Conservation (phyloP, 2,329 filamentous ascomycete species). For the Fusarium pseudocircinatum region DNA sequence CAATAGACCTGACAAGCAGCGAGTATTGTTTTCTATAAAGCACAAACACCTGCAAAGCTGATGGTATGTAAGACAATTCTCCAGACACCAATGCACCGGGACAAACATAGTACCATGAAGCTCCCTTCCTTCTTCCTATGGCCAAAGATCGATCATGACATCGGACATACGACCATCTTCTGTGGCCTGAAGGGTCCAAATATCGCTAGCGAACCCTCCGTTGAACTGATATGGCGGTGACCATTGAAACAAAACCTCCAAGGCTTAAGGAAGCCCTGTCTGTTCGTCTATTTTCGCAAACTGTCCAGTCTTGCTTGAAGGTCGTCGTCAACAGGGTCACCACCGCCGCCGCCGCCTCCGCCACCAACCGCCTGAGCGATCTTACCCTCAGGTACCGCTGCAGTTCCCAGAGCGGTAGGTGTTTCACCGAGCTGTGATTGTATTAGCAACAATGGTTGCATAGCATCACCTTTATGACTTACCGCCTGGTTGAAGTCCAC, state of each 20-base stretch:
- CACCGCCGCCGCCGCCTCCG: constrained; percentile 60
- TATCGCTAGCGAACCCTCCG: background rate
- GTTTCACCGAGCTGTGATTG: constrained; percentile 83
- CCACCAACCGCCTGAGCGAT: constrained; percentile 86
- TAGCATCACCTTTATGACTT: constrained; percentile 51
- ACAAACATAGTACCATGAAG: constrained; percentile 32
- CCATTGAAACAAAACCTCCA: background rate
- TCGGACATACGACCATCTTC: background rate
- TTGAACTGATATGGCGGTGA: background rate
- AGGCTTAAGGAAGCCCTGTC: background rate
- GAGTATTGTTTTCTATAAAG: constrained; percentile 29
- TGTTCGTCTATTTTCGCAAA: constrained; percentile 65
- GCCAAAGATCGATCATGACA: background rate
- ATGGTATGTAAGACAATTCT: constrained; percentile 35
- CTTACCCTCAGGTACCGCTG: constrained; percentile 75
- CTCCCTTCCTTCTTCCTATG: background rate
- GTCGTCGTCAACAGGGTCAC: constrained; percentile 83
- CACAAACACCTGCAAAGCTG: constrained; percentile 28
- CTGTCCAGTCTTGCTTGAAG: constrained; percentile 94
- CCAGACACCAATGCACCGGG: constrained; percentile 41
- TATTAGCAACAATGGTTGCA: constrained; percentile 29
- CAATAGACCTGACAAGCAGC: background rate
- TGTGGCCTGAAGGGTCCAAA: background rate
- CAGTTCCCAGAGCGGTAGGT: constrained; percentile 82
- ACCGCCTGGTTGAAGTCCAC: constrained; percentile 91